A percentile compares a stretch with the other conserved stretches of the same genome.
Evolutionary conservation across 306 rosid species (phyloP).

Genomic region (Prinsepia uniflora): DNA sequence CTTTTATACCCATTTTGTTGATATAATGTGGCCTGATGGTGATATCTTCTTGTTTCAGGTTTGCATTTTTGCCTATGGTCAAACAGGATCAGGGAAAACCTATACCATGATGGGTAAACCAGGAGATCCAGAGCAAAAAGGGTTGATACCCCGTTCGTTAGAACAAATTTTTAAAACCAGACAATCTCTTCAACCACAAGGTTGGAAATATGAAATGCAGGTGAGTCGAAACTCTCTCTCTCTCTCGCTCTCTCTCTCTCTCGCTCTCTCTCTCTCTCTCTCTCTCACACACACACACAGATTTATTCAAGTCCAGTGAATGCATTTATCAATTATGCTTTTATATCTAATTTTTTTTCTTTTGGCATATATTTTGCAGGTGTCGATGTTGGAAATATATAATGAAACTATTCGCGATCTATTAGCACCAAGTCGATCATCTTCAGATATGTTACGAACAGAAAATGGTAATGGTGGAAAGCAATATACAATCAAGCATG

Average conservation of each 20-base stretch:
- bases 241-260: conserved; percentile 3
- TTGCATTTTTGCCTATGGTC: conserved; percentile 97
- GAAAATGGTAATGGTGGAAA: conserved; percentile 75
- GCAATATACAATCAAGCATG: conserved; percentile 88
- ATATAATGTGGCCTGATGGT: conserved; percentile 12
- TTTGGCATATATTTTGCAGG: conserved; percentile 37
- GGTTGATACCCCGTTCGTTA: conserved; percentile 85
- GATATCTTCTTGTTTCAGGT: conserved; percentile 57
- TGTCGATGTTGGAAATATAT: conserved; percentile 96
- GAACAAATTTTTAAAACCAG: conserved; percentile 90
- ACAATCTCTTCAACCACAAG: conserved; percentile 73
- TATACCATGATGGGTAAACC: conserved; percentile 99
- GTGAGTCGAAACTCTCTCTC: conserved; percentile 35
- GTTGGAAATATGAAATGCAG: conserved; percentile 99
- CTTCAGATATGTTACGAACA: conserved; percentile 38
- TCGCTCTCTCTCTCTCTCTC: neutral
- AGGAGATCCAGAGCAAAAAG: conserved; percentile 67
- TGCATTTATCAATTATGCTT: neutral
- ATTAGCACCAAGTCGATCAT: conserved; percentile 52
- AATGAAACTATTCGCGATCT: conserved; percentile 90
- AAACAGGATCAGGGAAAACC: conserved; percentile 98
- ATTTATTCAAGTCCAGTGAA: neutral
- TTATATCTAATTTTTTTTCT: conserved; percentile 17
- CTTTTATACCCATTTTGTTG: neutral
- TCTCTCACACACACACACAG: neutral